phyloP scores from a whole-genome alignment of 176 grass and related monocot genomes.

The Ampelocalamus luodianensis region DNA sequence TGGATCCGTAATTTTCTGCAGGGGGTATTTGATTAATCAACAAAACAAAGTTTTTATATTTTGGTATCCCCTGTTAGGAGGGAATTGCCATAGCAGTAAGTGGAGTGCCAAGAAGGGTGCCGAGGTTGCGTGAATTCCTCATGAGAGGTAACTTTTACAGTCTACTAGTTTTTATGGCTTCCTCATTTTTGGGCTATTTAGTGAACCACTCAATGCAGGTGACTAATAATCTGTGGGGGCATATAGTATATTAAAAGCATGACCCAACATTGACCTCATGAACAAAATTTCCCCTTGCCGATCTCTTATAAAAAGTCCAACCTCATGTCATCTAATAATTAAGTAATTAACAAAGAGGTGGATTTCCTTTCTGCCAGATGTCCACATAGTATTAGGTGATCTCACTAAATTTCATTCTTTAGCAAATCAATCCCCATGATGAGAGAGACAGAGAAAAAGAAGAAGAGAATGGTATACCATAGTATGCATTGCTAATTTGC shows the following conservation, averaged over 20 bases:
- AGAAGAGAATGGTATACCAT: neutral
- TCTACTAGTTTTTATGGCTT: neutral
- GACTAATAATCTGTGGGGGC: neutral
- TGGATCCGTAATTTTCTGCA: neutral
- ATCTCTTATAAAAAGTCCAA: neutral
- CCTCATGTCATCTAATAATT: neutral
- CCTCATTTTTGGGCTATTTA: neutral
- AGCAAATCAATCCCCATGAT: neutral
- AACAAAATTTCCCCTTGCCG: neutral
- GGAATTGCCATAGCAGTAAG: neutral
- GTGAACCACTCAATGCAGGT: neutral
- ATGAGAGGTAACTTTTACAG: neutral
- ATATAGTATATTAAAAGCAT: neutral
- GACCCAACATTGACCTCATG: neutral
- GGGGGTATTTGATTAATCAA: conserved; percentile 15
- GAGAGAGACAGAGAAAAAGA: neutral
- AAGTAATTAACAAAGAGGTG: neutral
- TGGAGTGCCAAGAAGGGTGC: neutral
- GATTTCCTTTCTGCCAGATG: neutral
- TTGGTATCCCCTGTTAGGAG: neutral
- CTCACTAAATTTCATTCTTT: neutral
- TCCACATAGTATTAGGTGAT: neutral
- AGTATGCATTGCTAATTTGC: neutral
- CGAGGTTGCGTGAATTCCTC: neutral
- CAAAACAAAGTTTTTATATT: neutral